Evolutionary conservation across 345 rosid species (phyloP).

Genomic region (Hevea brasiliensis): DNA sequence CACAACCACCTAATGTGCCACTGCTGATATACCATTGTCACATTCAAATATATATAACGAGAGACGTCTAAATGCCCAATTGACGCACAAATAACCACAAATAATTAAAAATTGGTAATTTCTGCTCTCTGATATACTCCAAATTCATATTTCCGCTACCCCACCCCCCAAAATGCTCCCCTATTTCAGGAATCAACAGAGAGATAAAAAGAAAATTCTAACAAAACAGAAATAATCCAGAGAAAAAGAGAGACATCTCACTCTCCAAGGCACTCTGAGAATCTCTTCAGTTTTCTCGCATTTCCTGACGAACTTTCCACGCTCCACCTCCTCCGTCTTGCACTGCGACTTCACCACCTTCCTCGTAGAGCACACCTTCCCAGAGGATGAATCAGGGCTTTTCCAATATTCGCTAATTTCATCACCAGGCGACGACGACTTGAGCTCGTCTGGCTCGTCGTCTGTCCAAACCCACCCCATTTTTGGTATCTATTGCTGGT

Average conservation of each 20-base stretch:
- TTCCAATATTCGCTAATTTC: neutral
- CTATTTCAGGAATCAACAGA: neutral
- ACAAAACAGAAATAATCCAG: neutral
- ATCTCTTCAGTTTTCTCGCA: constrained; percentile 84
- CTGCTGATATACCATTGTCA: too few relatives aligned
- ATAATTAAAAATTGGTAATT: too few relatives aligned
- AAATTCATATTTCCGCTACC: too few relatives aligned
- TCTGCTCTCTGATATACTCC: too few relatives aligned
- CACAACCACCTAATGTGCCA: too few relatives aligned
- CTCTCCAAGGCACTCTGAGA: constrained; percentile 76
- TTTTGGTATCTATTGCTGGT: neutral
- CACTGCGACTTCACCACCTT: constrained; percentile 68
- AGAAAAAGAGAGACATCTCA: constrained; percentile 19
- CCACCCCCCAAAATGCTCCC: too few relatives aligned
- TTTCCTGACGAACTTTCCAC: constrained; percentile 76
- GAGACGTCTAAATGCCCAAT: too few relatives aligned
- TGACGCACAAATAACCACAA: too few relatives aligned
- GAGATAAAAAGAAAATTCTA: neutral
- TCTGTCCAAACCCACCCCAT: constrained; percentile 40
- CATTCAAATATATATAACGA: too few relatives aligned
- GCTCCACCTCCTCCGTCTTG: constrained; percentile 88
- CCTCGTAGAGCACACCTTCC: constrained; percentile 55
- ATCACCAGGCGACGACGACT: neutral
- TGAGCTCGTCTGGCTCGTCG: neutral
- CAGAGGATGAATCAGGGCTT: constrained; percentile 1